A percentile compares a stretch with the other conserved stretches of the same genome.
phyloP scores from a whole-genome alignment of 2,329 filamentous ascomycete genomes.

The Venturia asperata region DNA sequence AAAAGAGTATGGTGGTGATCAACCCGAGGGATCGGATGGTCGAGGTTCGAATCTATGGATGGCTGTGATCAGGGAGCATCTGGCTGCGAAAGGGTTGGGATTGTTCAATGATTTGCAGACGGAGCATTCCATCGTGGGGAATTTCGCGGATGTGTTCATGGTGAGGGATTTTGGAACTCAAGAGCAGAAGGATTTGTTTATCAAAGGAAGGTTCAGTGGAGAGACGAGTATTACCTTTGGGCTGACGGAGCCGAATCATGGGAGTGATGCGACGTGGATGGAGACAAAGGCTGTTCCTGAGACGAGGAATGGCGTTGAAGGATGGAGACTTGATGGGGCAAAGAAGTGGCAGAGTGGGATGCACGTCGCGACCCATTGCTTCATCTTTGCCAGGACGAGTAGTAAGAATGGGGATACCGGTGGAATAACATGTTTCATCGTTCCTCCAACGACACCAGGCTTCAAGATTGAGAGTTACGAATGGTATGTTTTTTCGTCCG shows the following conservation, averaged over 20 bases:
- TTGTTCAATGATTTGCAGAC: constrained; percentile 59
- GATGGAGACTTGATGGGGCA: constrained; percentile 49
- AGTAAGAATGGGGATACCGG: constrained; percentile 46
- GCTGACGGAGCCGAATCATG: constrained; percentile 55
- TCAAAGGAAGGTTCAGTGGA: constrained; percentile 46
- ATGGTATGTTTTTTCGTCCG: constrained; percentile 31
- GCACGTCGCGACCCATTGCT: constrained; percentile 54
- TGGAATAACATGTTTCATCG: constrained; percentile 56
- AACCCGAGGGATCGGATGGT: constrained; percentile 26
- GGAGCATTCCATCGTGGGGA: constrained; percentile 56
- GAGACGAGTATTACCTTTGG: constrained; percentile 54
- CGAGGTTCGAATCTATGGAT: constrained; percentile 53
- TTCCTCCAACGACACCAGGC: constrained; percentile 47
- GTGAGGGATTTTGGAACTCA: constrained; percentile 52
- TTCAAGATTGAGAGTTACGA: constrained; percentile 52
- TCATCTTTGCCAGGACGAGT: constrained; percentile 54
- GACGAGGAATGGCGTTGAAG: constrained; percentile 38
- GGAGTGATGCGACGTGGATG: constrained; percentile 58
- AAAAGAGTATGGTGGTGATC: constrained; percentile 47
- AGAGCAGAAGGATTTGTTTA: constrained; percentile 48
- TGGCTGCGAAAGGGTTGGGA: constrained; percentile 52
- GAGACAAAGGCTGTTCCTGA: constrained; percentile 45
- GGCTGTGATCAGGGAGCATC: constrained; percentile 54
- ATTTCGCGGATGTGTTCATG: constrained; percentile 58
- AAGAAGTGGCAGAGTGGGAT: constrained; percentile 63